Evolutionary conservation across 306 rosid genomes (phyloP), one percentile per base, ranked within the genome.

Genomic region (Malus orientalis): DNA sequence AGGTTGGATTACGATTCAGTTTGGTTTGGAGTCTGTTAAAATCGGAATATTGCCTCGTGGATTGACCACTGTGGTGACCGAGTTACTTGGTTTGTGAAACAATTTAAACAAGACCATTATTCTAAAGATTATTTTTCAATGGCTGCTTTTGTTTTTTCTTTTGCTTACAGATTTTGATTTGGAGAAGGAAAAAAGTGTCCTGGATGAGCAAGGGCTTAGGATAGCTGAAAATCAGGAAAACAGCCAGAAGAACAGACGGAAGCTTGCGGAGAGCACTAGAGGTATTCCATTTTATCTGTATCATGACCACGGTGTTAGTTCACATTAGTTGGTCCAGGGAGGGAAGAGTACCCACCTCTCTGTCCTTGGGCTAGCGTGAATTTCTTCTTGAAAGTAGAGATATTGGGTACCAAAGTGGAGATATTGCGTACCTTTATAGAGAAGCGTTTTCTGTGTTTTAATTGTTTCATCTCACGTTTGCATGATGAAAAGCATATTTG

Each of bases 221-320:
- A 92, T 95, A 78, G 96, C 97, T 5, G 97, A 92, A 76, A 95
- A 95, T 80, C 99, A 95, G 85, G 99, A 95, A 65, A 95, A 92
- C 79, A 95, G 99, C 90, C 97, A 89, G 90, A 95, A 92, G 81
- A 95, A 95, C 76, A 81, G 98, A 49, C 93, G 98, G 78, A 95
- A 95, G 91, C 99, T 95, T 76, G 97, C 97, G 3, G 99, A 95
- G 84, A 95, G 89, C 87, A 89, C 97, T 71, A 83, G 96, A 95
- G 96, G 99, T 92, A 74, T 67, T 32, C 32, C 51, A 16, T 66
- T 57, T 74, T 55, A 38, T 54, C 55, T 75, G 14, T 45, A 16
- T 22, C 54, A 67, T 53, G 72, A 64, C 23, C 33, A 12, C 53
- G n/a, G 23, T 57, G 2, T 57, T 57, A 19, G 61, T 57, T 57